phyloP scores from a whole-genome alignment of 257 asterid genomes.

The Cinchona pubescens region DNA sequence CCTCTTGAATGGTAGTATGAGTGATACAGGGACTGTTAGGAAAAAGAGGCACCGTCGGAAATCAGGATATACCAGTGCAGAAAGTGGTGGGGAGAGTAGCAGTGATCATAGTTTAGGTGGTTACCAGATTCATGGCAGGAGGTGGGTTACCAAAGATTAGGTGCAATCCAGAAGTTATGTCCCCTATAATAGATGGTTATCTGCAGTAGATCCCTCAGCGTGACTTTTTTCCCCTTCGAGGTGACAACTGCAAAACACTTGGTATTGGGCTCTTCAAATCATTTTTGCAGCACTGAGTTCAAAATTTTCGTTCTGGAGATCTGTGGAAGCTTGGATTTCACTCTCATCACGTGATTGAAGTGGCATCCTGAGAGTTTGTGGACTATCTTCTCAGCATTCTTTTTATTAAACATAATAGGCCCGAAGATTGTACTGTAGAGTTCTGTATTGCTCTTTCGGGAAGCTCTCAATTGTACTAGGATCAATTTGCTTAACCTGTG shows the following conservation, averaged over 20 bases:
- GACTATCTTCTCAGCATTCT: background rate
- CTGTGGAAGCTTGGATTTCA: background rate
- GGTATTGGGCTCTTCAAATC: constrained; percentile 15
- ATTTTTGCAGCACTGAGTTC: constrained; percentile 13
- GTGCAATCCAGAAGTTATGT: background rate
- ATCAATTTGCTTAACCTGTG: background rate
- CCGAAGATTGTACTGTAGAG: constrained; percentile 7
- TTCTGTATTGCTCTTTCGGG: background rate
- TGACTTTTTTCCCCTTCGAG: background rate
- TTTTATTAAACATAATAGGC: background rate
- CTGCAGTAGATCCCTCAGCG: background rate
- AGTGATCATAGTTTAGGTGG: constrained; percentile 57
- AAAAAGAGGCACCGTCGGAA: constrained; percentile 70
- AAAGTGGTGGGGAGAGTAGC: constrained; percentile 85
- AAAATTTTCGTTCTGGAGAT: background rate
- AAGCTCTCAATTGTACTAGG: background rate
- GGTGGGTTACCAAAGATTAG: constrained; percentile 86
- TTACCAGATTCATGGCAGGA: constrained; percentile 64
- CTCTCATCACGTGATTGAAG: background rate
- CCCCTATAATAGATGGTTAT: background rate
- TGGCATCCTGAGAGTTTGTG: constrained; percentile 1
- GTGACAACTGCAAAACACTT: constrained; percentile 6
- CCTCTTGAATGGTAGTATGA: constrained; percentile 79
- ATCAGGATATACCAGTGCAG: constrained; percentile 83
- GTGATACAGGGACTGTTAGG: constrained; percentile 62